Percentiles rank a stretch among this genome's conserved stretches.
phyloP scores from a whole-genome alignment of 164 flowering plant genomes.

The Dillenia suffruticosa region DNA sequence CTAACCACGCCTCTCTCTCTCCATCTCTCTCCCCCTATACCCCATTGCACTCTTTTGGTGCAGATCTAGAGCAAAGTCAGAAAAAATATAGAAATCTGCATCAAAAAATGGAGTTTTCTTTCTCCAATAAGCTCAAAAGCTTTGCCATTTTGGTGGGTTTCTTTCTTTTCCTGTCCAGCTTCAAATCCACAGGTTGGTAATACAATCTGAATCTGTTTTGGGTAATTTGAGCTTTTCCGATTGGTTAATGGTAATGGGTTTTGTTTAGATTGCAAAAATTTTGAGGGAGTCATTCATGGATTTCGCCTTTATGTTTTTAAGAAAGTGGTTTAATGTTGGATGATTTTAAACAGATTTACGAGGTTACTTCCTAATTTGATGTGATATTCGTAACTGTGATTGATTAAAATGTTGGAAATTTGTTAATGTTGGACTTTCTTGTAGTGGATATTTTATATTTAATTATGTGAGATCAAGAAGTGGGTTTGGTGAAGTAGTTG shows the following conservation, averaged over 20 bases:
- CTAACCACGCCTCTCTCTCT: no score
- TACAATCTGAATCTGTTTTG: not conserved
- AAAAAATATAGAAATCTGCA: slow-evolving; percentile 7
- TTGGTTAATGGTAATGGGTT: slow-evolving; percentile 9
- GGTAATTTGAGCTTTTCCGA: slow-evolving; percentile 3
- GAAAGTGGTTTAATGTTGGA: not conserved
- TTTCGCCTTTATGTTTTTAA: not conserved
- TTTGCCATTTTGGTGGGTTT: slow-evolving; percentile 23
- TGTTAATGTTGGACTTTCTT: not conserved
- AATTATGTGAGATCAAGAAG: not conserved
- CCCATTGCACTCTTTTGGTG: not conserved
- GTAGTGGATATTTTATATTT: not conserved
- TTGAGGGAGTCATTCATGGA: slow-evolving; percentile 2
- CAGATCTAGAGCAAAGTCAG: slow-evolving; percentile 16
- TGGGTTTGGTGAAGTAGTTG: no score
- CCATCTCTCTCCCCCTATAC: no score
- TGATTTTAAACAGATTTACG: not conserved
- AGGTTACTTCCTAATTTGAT: not conserved
- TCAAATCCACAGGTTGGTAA: slow-evolving; percentile 33
- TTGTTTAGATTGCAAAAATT: slow-evolving; percentile 11
- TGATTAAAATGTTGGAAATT: not conserved
- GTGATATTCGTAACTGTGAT: not conserved
- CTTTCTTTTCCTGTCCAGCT: slow-evolving; percentile 25
- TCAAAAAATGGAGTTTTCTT: slow-evolving; percentile 20
- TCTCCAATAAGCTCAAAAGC: slow-evolving; percentile 16